These are phyloP conservation scores for Neurospora sp. DNA, from an alignment of 495 filamentous ascomycete species.

Conservation along the genomic window DNA sequence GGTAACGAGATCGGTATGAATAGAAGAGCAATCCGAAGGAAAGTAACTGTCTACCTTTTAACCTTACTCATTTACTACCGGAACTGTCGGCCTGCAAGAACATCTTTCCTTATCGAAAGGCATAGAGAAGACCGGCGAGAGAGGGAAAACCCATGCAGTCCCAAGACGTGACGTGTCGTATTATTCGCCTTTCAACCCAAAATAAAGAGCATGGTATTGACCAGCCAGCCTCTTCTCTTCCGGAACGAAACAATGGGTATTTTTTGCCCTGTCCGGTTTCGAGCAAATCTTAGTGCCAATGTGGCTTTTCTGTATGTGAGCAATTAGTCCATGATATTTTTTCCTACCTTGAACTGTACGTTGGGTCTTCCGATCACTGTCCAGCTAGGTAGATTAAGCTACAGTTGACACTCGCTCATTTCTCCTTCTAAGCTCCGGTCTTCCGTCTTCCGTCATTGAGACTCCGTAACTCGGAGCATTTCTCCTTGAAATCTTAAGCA, in stretches of 20 bases:
- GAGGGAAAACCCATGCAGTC: background rate
- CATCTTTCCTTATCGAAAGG: background rate
- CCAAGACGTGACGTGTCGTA: background rate
- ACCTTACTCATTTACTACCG: background rate
- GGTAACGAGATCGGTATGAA: no score
- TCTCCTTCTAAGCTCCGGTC: background rate
- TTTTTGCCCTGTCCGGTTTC: background rate
- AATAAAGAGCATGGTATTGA: background rate
- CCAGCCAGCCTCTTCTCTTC: background rate
- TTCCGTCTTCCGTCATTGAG: background rate
- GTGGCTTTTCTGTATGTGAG: background rate
- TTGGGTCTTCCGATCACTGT: background rate
- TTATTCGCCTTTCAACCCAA: background rate
- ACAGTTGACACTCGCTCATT: background rate
- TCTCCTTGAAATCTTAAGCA: background rate
- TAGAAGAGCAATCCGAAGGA: no score
- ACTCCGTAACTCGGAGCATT: background rate
- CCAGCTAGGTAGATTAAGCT: background rate
- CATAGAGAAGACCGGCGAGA: background rate
- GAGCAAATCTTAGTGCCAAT: background rate
- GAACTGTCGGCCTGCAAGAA: background rate
- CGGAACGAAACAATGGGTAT: background rate
- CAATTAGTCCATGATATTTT: background rate
- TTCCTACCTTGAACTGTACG: background rate
- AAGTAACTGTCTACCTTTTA: no score